phyloP scores from a whole-genome alignment of 352 stramenopile species.

The Globisporangium emineosum region DNA sequence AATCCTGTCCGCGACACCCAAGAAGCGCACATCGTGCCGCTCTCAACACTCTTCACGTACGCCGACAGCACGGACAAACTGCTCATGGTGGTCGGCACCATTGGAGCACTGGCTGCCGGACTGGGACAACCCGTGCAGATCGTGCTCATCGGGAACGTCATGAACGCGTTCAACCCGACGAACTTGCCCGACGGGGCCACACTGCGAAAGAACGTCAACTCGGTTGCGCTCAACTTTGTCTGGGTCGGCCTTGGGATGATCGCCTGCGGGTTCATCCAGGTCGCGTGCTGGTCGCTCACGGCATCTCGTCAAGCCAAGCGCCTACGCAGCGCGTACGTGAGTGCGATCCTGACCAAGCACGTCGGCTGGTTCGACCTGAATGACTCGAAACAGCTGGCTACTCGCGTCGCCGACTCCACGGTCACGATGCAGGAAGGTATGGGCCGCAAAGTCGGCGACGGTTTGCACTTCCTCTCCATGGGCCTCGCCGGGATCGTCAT shows the following conservation, averaged over 20 bases:
- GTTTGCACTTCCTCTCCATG: conserved; percentile 61
- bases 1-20: neutral
- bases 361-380: conserved; percentile 48
- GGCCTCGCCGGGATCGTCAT: conserved; percentile 60
- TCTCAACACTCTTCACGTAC: conserved; percentile 23
- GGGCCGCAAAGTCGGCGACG: conserved; percentile 55
- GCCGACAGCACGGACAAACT: conserved; percentile 50
- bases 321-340: conserved; percentile 34
- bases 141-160: conserved; percentile 64
- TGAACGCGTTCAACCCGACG: conserved; percentile 66
- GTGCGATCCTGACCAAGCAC: conserved; percentile 31
- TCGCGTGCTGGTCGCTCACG: conserved; percentile 55
- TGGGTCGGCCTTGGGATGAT: conserved; percentile 29
- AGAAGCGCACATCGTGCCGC: conserved; percentile 1
- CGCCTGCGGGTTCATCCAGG: conserved; percentile 33
- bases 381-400: conserved; percentile 29
- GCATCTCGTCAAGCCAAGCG: conserved; percentile 52
- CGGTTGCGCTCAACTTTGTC: conserved; percentile 30
- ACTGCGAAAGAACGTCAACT: conserved; percentile 26
- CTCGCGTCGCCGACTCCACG: conserved; percentile 27
- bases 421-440: conserved; percentile 69
- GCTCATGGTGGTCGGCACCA: conserved; percentile 51
- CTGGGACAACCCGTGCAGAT: conserved; percentile 63
- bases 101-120: conserved; percentile 38
- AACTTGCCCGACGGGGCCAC: conserved; percentile 15